Evolutionary conservation across 768 basidiomycete genomes (phyloP).

Genomic region (Boletus rex-veris): DNA sequence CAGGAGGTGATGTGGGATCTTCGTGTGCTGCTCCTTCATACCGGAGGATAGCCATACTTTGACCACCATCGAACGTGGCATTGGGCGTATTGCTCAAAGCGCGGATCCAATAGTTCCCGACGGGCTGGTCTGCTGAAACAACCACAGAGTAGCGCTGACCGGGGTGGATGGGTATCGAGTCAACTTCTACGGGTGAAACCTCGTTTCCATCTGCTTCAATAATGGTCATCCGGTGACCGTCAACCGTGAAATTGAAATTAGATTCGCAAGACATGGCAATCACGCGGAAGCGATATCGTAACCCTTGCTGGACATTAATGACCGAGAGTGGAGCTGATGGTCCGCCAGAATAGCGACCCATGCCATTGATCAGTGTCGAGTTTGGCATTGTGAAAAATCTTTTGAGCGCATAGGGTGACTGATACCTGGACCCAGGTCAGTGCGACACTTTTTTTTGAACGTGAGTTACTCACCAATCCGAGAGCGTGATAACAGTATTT

Average conservation of each 20-base stretch:
- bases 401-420: not conserved
- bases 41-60: constrained; percentile 50
- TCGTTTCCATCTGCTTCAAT: not conserved
- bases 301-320: constrained; percentile 38
- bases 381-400: constrained; percentile 6
- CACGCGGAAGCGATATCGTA: constrained; percentile 53
- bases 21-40: constrained; percentile 40
- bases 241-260: not conserved
- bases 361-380: constrained; percentile 51
- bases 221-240: not conserved
- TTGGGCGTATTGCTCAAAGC: constrained; percentile 1
- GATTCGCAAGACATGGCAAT: constrained; percentile 47
- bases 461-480: not conserved
- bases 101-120: constrained; percentile 13
- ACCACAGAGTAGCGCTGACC: constrained; percentile 26
- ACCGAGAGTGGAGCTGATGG: constrained; percentile 40
- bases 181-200: not conserved
- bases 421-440: not conserved
- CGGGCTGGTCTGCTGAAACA: constrained; percentile 24
- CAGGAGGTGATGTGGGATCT: constrained; percentile 44
- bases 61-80: constrained; percentile 31
- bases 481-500: constrained; percentile 31
- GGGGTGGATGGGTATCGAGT: not conserved
- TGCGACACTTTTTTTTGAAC: no score
- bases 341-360: constrained; percentile 44